These are phyloP conservation scores for Prunus persica DNA, from an alignment of 306 rosid genomes.

Conservation along the genomic window Prunus_persica_NCBIv2 NC_034010.1:21860501-21861000, in stretches of 20 bases:
- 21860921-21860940: slow-evolving; percentile 87
- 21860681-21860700: neutral
- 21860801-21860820: slow-evolving; percentile 15
- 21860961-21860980: slow-evolving; percentile 94
- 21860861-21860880: slow-evolving; percentile 91
- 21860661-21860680: neutral
- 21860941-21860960: slow-evolving; percentile 79
- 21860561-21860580: slow-evolving; percentile 9
- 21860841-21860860: slow-evolving; percentile 98
- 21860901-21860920: slow-evolving; percentile 86
- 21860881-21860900: slow-evolving; percentile 96
- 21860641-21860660: neutral
- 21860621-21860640: neutral
- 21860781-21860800: slow-evolving; percentile 27
- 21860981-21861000: slow-evolving; percentile 65
- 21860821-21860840: slow-evolving; percentile 82
- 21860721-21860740: neutral
- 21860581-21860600: neutral
- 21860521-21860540: slow-evolving; percentile 97
- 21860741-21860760: slow-evolving; percentile 5
- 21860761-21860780: neutral
- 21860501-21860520: slow-evolving; percentile 90
- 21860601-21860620: slow-evolving; percentile 12
- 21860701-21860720: slow-evolving; percentile 12
- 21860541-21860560: slow-evolving; percentile 53